Percentiles rank a stretch among this genome's conserved stretches.
Conservation (phyloP, 2,329 filamentous ascomycete genomes). For the Waltergamsia citrina region DNA sequence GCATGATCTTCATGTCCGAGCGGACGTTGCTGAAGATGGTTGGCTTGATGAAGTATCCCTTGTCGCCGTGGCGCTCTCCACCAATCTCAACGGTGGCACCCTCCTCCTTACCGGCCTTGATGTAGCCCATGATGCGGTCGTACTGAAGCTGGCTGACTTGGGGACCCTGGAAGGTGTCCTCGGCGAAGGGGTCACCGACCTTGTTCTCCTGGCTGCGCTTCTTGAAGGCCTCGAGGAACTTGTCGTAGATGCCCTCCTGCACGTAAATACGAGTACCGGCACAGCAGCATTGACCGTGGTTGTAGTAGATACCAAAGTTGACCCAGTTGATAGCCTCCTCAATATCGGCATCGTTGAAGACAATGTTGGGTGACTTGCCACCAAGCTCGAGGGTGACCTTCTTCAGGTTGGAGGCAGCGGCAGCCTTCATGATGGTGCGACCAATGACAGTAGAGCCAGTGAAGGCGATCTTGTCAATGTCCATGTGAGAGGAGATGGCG, state of each 20-base stretch:
- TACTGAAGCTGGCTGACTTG: slow-evolving; percentile 75
- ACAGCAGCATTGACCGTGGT: slow-evolving; percentile 54
- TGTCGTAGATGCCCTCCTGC: slow-evolving; percentile 73
- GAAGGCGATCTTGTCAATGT: slow-evolving; percentile 70
- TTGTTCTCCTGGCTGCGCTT: slow-evolving; percentile 59
- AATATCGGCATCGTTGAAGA: slow-evolving; percentile 65
- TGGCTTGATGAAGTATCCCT: slow-evolving; percentile 80
- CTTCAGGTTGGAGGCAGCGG: slow-evolving; percentile 64
- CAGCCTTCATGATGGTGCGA: slow-evolving; percentile 66
- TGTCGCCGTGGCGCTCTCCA: slow-evolving; percentile 44
- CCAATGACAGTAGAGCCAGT: slow-evolving; percentile 64
- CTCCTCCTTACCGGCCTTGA: slow-evolving; percentile 50
- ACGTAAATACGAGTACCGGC: slow-evolving; percentile 74
- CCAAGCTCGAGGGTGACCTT: slow-evolving; percentile 69
- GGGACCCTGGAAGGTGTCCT: slow-evolving; percentile 72
- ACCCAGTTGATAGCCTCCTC: slow-evolving; percentile 66
- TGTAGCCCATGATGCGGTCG: slow-evolving; percentile 73
- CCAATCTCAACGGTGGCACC: slow-evolving; percentile 47
- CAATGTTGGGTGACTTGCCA: slow-evolving; percentile 67
- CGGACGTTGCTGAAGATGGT: slow-evolving; percentile 76
- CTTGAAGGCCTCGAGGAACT: slow-evolving; percentile 71
- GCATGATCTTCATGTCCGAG: slow-evolving; percentile 75
- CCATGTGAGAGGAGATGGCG: slow-evolving; percentile 62
- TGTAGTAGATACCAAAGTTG: slow-evolving; percentile 54
- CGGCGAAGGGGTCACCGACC: slow-evolving; percentile 69